A percentile compares a stretch with the other conserved stretches of the same genome.
Evolutionary conservation across 2,329 filamentous ascomycete genomes (phyloP).

Genomic region (Hypoxylon sp.): DNA sequence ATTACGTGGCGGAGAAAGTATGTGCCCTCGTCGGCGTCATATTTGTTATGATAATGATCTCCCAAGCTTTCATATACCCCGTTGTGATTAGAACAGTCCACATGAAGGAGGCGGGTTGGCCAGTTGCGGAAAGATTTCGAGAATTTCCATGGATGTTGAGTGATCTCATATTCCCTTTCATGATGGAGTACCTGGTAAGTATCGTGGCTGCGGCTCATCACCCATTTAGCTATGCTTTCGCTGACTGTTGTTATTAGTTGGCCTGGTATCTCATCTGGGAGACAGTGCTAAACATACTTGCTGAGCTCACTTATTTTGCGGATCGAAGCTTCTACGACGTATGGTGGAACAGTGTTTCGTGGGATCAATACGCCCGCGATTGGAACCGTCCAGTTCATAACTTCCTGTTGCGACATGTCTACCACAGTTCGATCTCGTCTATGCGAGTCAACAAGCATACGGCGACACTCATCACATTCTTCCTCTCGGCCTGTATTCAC

Average conservation of each 20-base stretch:
- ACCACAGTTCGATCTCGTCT: constrained; percentile 81
- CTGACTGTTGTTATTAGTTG: constrained; percentile 56
- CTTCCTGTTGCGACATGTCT: constrained; percentile 83
- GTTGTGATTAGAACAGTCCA: constrained; percentile 75
- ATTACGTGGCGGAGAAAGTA: constrained; percentile 79
- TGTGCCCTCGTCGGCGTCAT: constrained; percentile 79
- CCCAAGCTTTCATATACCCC: constrained; percentile 82
- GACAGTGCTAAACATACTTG: constrained; percentile 79
- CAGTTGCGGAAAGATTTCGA: constrained; percentile 70
- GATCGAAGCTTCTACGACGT: constrained; percentile 79
- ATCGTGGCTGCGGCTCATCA: background rate
- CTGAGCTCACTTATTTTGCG: constrained; percentile 81
- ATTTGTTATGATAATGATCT: constrained; percentile 83
- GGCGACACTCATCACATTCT: constrained; percentile 81
- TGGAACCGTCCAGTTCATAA: constrained; percentile 86
- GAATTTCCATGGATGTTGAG: constrained; percentile 81
- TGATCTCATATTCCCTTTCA: constrained; percentile 82
- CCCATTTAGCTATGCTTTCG: background rate
- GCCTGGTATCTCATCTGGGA: constrained; percentile 89
- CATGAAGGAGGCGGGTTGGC: constrained; percentile 76
- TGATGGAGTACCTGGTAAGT: constrained; percentile 77
- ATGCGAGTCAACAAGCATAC: constrained; percentile 77
- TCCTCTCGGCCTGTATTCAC: constrained; percentile 78
- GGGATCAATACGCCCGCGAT: constrained; percentile 83
- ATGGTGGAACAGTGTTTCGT: constrained; percentile 75